phyloP scores from a whole-genome alignment of 441 rosid species.

The Erysimum pusillum region DNA sequence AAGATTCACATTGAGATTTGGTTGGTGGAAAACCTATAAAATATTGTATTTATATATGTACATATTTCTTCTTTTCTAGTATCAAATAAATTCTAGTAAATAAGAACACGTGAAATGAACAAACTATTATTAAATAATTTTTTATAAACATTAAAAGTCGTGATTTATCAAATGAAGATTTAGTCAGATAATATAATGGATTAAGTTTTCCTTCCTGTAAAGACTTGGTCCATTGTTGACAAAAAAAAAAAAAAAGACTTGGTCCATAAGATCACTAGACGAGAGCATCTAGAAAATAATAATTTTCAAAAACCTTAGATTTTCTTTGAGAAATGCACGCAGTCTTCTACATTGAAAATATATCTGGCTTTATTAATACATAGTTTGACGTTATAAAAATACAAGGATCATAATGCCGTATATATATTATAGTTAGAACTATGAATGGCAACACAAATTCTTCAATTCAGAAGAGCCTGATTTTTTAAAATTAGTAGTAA shows the following conservation, averaged over 20 bases:
- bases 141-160: too few relatives aligned
- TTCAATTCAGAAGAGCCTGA: neutral
- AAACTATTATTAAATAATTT: too few relatives aligned
- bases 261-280: neutral
- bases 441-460: neutral
- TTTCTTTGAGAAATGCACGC: slow-evolving; percentile 5
- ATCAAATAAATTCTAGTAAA: too few relatives aligned
- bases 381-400: neutral
- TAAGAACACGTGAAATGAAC: too few relatives aligned
- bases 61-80: too few relatives aligned
- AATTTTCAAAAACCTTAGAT: slow-evolving; percentile 15
- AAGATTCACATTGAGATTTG: too few relatives aligned
- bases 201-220: neutral
- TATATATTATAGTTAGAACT: neutral
- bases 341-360: slow-evolving; percentile 6
- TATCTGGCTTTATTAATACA: slow-evolving; percentile 2
- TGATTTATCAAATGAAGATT: neutral
- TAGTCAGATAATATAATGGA: neutral
- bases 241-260: too few relatives aligned
- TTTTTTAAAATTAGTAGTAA: neutral
- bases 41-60: too few relatives aligned
- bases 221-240: neutral
- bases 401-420: neutral
- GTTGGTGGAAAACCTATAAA: too few relatives aligned
- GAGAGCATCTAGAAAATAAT: neutral